Evolutionary conservation across 257 asterid genomes (phyloP).

Genomic region (Penstemon newberryi): DNA sequence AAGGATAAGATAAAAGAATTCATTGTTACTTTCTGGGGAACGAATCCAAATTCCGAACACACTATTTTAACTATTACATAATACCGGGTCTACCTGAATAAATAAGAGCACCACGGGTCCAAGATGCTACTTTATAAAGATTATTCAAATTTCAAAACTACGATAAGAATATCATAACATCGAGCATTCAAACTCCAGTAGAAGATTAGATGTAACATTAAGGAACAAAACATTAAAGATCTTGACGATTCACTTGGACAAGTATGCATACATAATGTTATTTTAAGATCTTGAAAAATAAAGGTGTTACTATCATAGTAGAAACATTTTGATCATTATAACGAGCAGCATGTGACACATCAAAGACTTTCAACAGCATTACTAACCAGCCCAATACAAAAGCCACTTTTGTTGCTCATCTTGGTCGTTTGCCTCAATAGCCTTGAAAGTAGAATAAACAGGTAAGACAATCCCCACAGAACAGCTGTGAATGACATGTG

Average conservation of each 20-base stretch:
- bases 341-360: background rate
- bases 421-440: slow-evolving; percentile 71
- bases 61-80: background rate
- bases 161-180: background rate
- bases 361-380: slow-evolving; percentile 7
- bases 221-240: background rate
- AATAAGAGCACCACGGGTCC: slow-evolving; percentile 8
- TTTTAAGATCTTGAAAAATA: background rate
- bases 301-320: background rate
- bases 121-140: background rate
- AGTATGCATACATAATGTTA: background rate
- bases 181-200: background rate
- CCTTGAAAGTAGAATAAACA: slow-evolving; percentile 93
- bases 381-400: slow-evolving; percentile 93
- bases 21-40: slow-evolving; percentile 1
- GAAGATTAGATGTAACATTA: slow-evolving; percentile 18
- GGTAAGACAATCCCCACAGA: slow-evolving; percentile 88
- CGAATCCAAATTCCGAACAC: slow-evolving; percentile 11
- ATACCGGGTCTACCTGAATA: slow-evolving; percentile 4
- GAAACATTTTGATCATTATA: background rate
- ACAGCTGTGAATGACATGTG: slow-evolving; percentile 55
- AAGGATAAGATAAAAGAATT: slow-evolving; percentile 24
- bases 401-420: slow-evolving; percentile 86
- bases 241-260: slow-evolving; percentile 1
- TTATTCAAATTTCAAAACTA: background rate